Evolutionary conservation across 768 basidiomycete genomes (phyloP), one percentile per base, ranked within the genome.

Genomic region (Pholiota conissans): DNA sequence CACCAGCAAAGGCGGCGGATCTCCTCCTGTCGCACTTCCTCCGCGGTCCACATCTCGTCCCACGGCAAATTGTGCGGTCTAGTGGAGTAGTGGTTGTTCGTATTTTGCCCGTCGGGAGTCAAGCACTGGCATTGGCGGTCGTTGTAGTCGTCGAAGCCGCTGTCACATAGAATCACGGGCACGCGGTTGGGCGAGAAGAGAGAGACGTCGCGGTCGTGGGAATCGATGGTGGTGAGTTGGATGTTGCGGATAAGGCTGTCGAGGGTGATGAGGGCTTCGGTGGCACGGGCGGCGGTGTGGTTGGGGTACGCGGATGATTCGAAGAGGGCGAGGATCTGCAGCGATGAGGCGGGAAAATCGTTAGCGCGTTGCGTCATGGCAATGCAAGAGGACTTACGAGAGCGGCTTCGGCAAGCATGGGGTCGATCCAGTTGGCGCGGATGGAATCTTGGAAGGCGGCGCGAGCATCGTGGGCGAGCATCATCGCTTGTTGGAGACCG

Each of bases 1-100:
- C 82, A 81, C 91, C 91, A 92, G 65, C 87, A 89, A 16, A 92
- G 75, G 24, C 91, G 74, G n/a, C 90, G 80, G 55, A 84, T 84
- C 63, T 90, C 87, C 65, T 93, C 91, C 53, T 80, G 81, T 34
- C 80, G 79, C 30, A 80, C 77, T 60, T 92, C 81, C 0, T 72
- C 73, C 0, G 74, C 67, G 2, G 76, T 73, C 88, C 88, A 90
- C 2, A 70, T 58, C 0, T 77, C 68, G 62, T 85, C 80, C 90
- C 90, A 93, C 1, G 84, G 81, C 5, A 84, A 78, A 10, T 74
- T 74, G 52, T 79, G 81, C 0, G 77, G 72, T 74, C 81, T 85
- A 9, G 76, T 73, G 0, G 73, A 69, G 51, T 74, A 73, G 0
- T 67, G 57, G 14, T 80, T 77, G 0, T 72, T 60, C 45, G 74